These are phyloP conservation scores for Candida wancherniae DNA, from an alignment of 805 yeast species.

Conservation along the genomic window DNA sequence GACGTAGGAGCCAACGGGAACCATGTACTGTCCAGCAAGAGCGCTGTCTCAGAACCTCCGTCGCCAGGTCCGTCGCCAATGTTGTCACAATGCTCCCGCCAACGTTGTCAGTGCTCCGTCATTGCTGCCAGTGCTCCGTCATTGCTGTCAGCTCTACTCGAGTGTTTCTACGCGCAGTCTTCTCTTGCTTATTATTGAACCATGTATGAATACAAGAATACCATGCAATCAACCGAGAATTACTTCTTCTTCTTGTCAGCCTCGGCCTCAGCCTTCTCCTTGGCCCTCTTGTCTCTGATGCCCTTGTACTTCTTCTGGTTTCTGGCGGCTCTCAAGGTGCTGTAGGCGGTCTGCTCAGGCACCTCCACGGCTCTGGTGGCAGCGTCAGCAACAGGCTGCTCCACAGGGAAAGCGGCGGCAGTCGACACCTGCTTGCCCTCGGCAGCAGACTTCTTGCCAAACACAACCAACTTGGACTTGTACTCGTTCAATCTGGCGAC, in stretches of 20 bases:
- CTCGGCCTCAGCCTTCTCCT: conserved; percentile 97
- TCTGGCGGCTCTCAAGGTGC: conserved; percentile 93
- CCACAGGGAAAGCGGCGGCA: conserved; percentile 87
- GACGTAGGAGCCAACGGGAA: too few species aligned
- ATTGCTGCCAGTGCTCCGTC: too few species aligned
- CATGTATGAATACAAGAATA: too few species aligned
- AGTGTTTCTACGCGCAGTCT: too few species aligned
- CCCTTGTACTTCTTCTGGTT: conserved; percentile 92
- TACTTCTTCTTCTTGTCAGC: conserved; percentile 96
- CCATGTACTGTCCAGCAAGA: too few species aligned
- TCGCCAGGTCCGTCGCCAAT: too few species aligned
- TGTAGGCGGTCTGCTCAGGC: conserved; percentile 72
- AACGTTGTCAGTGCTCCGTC: too few species aligned
- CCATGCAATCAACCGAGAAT: too few species aligned
- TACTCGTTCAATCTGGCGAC: conserved; percentile 96
- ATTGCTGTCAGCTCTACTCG: too few species aligned
- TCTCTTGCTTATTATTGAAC: too few species aligned
- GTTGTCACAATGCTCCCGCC: too few species aligned
- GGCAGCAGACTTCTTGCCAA: conserved; percentile 81
- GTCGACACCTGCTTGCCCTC: conserved; percentile 72
- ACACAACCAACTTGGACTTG: conserved; percentile 91
- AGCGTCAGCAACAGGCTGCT: conserved; percentile 65
- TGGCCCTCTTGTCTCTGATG: conserved; percentile 96
- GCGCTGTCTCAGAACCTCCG: too few species aligned
- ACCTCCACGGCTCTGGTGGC: conserved; percentile 87